Conservation (phyloP, 176 grass and related monocot species). For the Hordeum marinum region DNA sequence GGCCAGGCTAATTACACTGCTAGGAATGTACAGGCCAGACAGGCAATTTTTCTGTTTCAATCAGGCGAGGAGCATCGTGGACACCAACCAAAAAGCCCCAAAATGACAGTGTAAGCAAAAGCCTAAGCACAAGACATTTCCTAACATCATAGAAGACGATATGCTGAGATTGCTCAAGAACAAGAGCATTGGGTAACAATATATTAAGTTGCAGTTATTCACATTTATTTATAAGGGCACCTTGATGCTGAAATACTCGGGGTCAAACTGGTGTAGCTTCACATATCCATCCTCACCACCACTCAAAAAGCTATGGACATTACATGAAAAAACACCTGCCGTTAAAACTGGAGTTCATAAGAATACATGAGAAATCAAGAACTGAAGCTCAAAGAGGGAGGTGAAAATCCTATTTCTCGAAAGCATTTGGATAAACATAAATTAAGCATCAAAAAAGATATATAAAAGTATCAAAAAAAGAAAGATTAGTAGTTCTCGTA, state of each 20-base stretch:
- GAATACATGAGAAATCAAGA: background rate
- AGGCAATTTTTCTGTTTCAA: too few species aligned
- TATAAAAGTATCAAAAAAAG: background rate
- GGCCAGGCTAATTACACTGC: too few species aligned
- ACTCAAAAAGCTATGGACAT: slow-evolving; percentile 52
- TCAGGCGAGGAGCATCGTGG: too few species aligned
- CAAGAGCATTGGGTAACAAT: background rate
- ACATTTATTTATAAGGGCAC: slow-evolving; percentile 4
- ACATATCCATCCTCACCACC: slow-evolving; percentile 96
- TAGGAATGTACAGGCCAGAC: too few species aligned
- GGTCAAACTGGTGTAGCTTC: slow-evolving; percentile 82
- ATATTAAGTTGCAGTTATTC: background rate
- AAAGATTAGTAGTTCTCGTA: slow-evolving; percentile 8
- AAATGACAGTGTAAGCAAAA: background rate
- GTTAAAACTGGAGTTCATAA: background rate
- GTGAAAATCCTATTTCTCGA: background rate
- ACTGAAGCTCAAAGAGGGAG: background rate
- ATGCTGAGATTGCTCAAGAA: background rate
- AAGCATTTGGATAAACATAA: background rate
- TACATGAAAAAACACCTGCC: background rate
- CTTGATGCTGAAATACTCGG: slow-evolving; percentile 75
- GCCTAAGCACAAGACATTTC: background rate
- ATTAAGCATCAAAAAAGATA: background rate
- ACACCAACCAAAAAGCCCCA: too few species aligned
- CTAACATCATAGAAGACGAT: background rate